These are phyloP conservation scores for Psilocybe cyanescens DNA, from an alignment of 768 basidiomycete genomes.

Conservation along the genomic window DNA sequence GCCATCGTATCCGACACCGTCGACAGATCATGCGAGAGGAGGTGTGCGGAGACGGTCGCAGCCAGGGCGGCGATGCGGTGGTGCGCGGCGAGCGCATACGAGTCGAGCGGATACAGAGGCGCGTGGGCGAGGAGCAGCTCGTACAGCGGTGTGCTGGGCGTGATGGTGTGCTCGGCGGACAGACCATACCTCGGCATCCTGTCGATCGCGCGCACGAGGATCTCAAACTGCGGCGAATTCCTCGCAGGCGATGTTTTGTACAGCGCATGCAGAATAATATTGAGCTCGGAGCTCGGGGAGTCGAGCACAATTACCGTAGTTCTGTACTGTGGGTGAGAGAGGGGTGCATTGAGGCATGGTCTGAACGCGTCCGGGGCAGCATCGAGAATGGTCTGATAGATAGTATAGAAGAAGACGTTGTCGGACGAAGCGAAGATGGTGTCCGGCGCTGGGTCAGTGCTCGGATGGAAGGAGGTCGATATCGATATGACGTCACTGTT, in stretches of 20 bases:
- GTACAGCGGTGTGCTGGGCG: constrained; percentile 32
- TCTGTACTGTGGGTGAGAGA: constrained; percentile 19
- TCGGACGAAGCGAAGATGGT: background rate
- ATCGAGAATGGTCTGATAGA: background rate
- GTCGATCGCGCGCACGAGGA: constrained; percentile 47
- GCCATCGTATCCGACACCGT: constrained; percentile 41
- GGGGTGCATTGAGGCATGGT: constrained; percentile 31
- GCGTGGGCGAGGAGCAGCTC: constrained; percentile 35
- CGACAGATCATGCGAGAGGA: constrained; percentile 37
- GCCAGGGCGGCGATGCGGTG: constrained; percentile 42
- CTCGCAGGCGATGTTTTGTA: constrained; percentile 54
- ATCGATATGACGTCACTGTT: background rate
- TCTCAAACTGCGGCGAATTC: constrained; percentile 53
- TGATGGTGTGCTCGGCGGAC: constrained; percentile 24
- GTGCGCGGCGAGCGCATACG: constrained; percentile 45
- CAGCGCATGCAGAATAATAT: constrained; percentile 57
- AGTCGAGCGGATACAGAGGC: constrained; percentile 37
- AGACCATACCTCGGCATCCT: constrained; percentile 32
- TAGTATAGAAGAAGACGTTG: background rate
- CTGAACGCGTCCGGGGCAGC: constrained; percentile 7
- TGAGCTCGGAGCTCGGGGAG: constrained; percentile 49
- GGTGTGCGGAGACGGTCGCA: constrained; percentile 39
- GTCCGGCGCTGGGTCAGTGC: background rate
- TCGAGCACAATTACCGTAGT: constrained; percentile 42
- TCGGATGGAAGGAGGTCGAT: background rate